Conservation (phyloP, 305 asterid species). For the Rubia balearica region DNA sequence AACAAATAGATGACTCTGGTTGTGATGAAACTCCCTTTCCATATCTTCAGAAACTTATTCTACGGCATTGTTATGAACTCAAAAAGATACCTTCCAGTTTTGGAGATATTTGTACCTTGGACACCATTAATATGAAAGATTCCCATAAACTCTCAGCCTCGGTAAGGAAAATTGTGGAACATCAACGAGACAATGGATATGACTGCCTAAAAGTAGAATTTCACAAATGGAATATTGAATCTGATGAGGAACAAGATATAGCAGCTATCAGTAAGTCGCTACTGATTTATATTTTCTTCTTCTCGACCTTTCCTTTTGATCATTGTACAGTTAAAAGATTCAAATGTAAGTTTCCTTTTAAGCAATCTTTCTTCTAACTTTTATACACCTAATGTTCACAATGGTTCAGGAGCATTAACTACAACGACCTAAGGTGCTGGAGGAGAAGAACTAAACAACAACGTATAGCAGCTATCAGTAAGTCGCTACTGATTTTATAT, state of each 20-base stretch:
- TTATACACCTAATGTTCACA: background rate
- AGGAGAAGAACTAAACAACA: background rate
- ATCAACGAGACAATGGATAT: background rate
- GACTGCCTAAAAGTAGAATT: background rate
- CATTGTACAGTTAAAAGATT: too few relatives aligned
- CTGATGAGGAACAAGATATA: too few relatives aligned
- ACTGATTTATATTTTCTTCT: too few relatives aligned
- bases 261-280: too few relatives aligned
- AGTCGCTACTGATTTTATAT: too few relatives aligned
- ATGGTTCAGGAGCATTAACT: background rate
- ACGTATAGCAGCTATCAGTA: too few relatives aligned
- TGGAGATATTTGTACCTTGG: background rate
- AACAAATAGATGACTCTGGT: background rate
- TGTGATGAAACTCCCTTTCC: slow-evolving; percentile 3
- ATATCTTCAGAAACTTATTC: background rate
- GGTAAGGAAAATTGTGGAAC: background rate
- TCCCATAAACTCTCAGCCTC: background rate
- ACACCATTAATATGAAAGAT: background rate
- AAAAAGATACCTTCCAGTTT: background rate
- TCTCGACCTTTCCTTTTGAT: too few relatives aligned
- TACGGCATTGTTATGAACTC: background rate
- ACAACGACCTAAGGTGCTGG: too few relatives aligned
- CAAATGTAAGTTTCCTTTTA: too few relatives aligned
- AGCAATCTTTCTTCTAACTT: background rate
- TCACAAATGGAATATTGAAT: background rate